Evolutionary conservation across 306 rosid genomes (phyloP).

Genomic region (Prunus dulcis): DNA sequence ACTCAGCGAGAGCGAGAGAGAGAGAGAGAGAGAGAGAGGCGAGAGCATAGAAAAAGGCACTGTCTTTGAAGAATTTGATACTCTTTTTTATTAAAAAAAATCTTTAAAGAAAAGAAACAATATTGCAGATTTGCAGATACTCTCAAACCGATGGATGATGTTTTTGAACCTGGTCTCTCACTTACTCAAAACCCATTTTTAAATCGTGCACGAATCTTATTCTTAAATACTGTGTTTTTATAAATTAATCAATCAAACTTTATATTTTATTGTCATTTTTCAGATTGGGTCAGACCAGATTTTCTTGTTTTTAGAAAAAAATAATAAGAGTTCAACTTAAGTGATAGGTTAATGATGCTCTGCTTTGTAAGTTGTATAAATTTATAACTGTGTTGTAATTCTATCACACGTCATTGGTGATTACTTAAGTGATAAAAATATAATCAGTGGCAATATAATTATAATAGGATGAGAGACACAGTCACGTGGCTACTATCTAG

Average conservation of each 20-base stretch:
- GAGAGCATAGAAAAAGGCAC: background rate
- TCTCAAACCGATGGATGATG: background rate
- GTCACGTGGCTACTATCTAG: conserved; percentile 5
- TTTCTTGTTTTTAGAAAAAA: background rate
- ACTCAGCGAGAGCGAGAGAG: too few relatives aligned
- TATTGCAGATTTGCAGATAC: background rate
- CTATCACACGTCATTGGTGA: conserved; percentile 3
- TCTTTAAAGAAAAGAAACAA: background rate
- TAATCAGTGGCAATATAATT: too few relatives aligned
- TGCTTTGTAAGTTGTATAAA: background rate
- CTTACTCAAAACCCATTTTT: background rate
- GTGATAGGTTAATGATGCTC: background rate
- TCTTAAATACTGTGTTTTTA: conserved; percentile 2
- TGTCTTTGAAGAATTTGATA: background rate
- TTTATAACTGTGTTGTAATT: background rate
- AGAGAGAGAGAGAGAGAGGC: too few relatives aligned
- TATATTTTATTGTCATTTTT: background rate
- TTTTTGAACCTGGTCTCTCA: background rate
- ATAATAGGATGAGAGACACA: background rate
- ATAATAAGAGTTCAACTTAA: background rate
- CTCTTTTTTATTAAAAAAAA: background rate
- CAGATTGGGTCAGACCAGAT: background rate
- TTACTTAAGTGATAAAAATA: background rate
- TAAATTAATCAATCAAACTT: background rate
- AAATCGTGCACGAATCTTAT: conserved; percentile 1